Evolutionary conservation across 1,139 yeast species (phyloP).

Genomic region (Torulaspora pretoriensis): DNA sequence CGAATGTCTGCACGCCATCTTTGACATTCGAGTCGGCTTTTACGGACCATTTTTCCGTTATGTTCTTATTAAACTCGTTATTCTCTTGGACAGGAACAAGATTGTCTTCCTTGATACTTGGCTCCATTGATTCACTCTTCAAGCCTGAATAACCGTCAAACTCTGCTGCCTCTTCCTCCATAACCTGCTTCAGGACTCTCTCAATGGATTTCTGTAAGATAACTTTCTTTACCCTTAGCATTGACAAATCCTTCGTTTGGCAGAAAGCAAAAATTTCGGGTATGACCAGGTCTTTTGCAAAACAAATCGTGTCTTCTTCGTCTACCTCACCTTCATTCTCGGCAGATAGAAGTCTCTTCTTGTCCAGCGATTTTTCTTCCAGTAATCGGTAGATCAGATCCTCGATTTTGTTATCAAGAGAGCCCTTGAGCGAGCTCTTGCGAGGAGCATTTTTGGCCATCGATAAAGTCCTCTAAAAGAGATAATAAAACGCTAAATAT

Average conservation of each 20-base stretch:
- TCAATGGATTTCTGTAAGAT: constrained; percentile 56
- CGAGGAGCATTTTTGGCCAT: constrained; percentile 30
- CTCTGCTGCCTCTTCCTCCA: constrained; percentile 43
- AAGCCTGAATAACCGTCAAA: constrained; percentile 38
- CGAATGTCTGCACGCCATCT: constrained; percentile 7
- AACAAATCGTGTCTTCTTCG: constrained; percentile 43
- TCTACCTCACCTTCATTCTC: constrained; percentile 34
- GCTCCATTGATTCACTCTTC: constrained; percentile 28
- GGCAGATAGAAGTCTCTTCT: constrained; percentile 32
- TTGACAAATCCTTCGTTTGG: constrained; percentile 56
- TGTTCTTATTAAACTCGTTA: constrained; percentile 71
- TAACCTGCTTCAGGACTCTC: constrained; percentile 44
- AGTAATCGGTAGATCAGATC: constrained; percentile 48
- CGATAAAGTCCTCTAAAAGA: not conserved
- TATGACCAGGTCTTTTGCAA: constrained; percentile 55
- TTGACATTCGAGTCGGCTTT: constrained; percentile 17
- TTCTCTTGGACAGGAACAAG: constrained; percentile 59
- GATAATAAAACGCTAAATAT: not conserved
- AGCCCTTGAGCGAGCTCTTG: constrained; percentile 27
- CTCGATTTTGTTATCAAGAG: constrained; percentile 49
- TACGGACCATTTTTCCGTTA: constrained; percentile 64
- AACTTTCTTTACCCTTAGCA: constrained; percentile 63
- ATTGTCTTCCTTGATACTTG: constrained; percentile 38
- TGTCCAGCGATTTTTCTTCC: constrained; percentile 49
- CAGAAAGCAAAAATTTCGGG: constrained; percentile 52